phyloP scores from a whole-genome alignment of 2,329 filamentous ascomycete species.

The Aureobasidium namibiae region DNA sequence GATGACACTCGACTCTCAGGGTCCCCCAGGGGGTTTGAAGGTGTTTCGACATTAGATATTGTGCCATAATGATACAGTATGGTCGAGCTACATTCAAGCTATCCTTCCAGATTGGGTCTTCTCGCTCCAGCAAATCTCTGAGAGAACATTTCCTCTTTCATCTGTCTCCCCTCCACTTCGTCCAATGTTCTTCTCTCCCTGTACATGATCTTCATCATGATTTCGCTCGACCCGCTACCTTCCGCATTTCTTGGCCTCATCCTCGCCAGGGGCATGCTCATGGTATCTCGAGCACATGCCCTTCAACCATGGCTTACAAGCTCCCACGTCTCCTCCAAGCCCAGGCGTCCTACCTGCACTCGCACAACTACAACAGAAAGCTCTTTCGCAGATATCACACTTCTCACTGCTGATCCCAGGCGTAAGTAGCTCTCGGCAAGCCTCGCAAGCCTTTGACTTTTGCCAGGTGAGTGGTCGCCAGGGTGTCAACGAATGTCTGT shows the following conservation, averaged over 20 bases:
- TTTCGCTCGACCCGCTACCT: background rate
- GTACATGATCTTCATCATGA: no score
- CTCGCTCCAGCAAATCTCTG: background rate
- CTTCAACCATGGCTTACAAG: constrained; percentile 31
- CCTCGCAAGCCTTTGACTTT: constrained; percentile 29
- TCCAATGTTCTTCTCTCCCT: background rate
- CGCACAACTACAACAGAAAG: constrained; percentile 35
- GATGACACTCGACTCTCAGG: background rate
- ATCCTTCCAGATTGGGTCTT: background rate
- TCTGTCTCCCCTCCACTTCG: no score
- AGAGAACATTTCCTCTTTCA: background rate
- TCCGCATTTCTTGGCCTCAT: background rate
- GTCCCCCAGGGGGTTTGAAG: background rate
- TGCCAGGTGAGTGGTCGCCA: constrained; percentile 31
- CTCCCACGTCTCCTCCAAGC: constrained; percentile 25
- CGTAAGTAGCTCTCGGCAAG: constrained; percentile 31
- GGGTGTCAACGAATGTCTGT: constrained; percentile 32
- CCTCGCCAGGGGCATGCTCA: constrained; percentile 22
- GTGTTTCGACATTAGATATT: background rate
- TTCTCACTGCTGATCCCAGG: constrained; percentile 29
- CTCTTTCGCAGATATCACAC: constrained; percentile 35
- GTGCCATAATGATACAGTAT: background rate
- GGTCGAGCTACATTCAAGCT: background rate
- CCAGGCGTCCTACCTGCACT: constrained; percentile 19
- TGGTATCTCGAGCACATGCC: constrained; percentile 29